Evolutionary conservation across 2,329 filamentous ascomycete species (phyloP).

Genomic region (Aspergillus hiratsukae): DNA sequence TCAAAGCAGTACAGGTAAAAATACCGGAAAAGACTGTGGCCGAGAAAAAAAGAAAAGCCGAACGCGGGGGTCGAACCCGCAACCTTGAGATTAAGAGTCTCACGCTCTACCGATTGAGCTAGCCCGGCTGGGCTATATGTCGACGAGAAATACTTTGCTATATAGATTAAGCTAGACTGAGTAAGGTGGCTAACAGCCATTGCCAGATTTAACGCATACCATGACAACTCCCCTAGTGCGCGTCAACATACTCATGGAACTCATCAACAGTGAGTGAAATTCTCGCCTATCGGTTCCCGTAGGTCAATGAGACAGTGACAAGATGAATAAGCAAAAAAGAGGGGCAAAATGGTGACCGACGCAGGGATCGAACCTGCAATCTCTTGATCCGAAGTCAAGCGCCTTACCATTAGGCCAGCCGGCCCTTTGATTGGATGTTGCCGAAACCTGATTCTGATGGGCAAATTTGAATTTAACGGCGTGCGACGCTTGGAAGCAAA

Average conservation of each 20-base stretch:
- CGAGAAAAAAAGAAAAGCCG: slow-evolving; percentile 19
- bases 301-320: background rate
- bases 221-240: background rate
- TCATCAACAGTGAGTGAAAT: too few relatives aligned
- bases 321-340: background rate
- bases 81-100: slow-evolving; percentile 47
- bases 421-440: slow-evolving; percentile 19
- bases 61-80: slow-evolving; percentile 43
- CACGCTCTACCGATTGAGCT: slow-evolving; percentile 51
- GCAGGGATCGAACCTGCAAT: slow-evolving; percentile 38
- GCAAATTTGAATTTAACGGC: too few relatives aligned
- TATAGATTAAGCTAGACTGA: too few relatives aligned
- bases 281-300: too few relatives aligned
- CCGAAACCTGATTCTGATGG: background rate
- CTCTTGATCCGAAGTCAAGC: slow-evolving; percentile 44
- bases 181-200: background rate
- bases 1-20: background rate
- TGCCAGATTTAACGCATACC: background rate
- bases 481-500: too few relatives aligned
- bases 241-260: too few relatives aligned
- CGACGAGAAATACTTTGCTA: background rate
- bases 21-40: background rate
- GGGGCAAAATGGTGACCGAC: slow-evolving; percentile 25
- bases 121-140: slow-evolving; percentile 32
- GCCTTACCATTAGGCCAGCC: slow-evolving; percentile 48